These are phyloP conservation scores for Mediolabrus comicus DNA, from an alignment of 108 stramenopile genomes.

Conservation along the genomic window DNA sequence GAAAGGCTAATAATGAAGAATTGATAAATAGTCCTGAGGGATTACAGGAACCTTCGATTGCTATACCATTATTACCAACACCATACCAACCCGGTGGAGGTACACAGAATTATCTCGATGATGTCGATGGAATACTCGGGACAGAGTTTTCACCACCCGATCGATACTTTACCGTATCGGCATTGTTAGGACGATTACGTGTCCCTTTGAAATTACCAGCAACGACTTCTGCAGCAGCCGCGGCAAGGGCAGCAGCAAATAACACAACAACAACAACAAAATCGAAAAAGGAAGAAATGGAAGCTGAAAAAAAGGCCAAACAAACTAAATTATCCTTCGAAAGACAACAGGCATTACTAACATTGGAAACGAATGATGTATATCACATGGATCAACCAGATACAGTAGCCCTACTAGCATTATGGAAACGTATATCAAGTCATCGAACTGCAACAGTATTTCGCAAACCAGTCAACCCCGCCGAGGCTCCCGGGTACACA, in stretches of 20 bases:
- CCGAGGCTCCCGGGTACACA: conserved; percentile 78
- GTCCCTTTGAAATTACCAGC: conserved; percentile 70
- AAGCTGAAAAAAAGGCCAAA: conserved; percentile 20
- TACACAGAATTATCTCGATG: conserved; percentile 23
- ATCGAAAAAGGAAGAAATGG: conserved; percentile 15
- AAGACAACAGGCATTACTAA: conserved; percentile 36
- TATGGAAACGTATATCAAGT: conserved; percentile 74
- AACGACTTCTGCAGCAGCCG: conserved; percentile 51
- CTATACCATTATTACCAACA: conserved; percentile 31
- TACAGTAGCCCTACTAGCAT: conserved; percentile 48
- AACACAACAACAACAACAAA: neutral
- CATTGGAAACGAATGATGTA: conserved; percentile 30
- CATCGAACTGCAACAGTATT: conserved; percentile 80
- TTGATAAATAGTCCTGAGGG: conserved; percentile 1
- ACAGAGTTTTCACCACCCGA: conserved; percentile 74
- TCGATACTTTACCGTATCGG: conserved; percentile 70
- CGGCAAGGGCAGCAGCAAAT: neutral
- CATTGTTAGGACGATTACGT: conserved; percentile 75
- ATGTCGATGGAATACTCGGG: conserved; percentile 51
- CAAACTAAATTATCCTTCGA: conserved; percentile 15
- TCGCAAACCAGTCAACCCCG: conserved; percentile 73
- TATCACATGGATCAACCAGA: conserved; percentile 52
- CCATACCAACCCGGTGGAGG: conserved; percentile 38
- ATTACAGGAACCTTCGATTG: conserved; percentile 26
- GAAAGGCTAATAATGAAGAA: neutral